Conservation (phyloP, 495 filamentous ascomycete genomes). For the Daldinia caldariorum region DNA sequence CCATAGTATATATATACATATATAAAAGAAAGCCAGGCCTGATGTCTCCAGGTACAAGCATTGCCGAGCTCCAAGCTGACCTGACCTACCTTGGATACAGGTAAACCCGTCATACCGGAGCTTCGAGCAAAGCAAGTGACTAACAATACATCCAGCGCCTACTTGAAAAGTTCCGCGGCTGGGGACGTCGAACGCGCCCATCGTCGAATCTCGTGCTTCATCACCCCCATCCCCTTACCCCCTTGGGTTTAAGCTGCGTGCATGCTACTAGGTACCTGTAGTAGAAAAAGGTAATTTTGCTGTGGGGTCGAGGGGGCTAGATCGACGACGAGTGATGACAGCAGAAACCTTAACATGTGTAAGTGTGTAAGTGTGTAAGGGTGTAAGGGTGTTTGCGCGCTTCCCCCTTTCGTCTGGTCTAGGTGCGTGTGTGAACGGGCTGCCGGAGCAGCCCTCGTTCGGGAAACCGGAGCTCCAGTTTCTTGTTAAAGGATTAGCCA, state of each 20-base stretch:
- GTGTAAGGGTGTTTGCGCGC: background rate
- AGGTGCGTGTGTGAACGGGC: slow-evolving; percentile 21
- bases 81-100: too few species aligned
- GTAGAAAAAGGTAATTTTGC: slow-evolving; percentile 3
- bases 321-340: slow-evolving; percentile 42
- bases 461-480: slow-evolving; percentile 42
- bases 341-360: slow-evolving; percentile 22
- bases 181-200: slow-evolving; percentile 15
- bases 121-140: slow-evolving; percentile 17
- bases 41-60: slow-evolving; percentile 20
- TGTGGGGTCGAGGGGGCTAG: slow-evolving; percentile 33
- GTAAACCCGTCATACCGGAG: slow-evolving; percentile 37
- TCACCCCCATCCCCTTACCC: background rate
- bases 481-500: slow-evolving; percentile 11
- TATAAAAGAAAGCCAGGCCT: slow-evolving; percentile 19
- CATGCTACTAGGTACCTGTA: slow-evolving; percentile 13
- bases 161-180: slow-evolving; percentile 29
- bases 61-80: slow-evolving; percentile 31
- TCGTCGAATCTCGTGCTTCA: slow-evolving; percentile 23
- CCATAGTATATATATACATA: too few species aligned
- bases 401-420: background rate
- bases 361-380: background rate
- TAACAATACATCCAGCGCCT: slow-evolving; percentile 1
- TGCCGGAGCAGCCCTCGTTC: slow-evolving; percentile 41
- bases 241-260: background rate